Percentiles rank a stretch among this genome's conserved stretches.
Conservation (phyloP, 2,329 filamentous ascomycete genomes). For the Pseudonectria buxi region DNA sequence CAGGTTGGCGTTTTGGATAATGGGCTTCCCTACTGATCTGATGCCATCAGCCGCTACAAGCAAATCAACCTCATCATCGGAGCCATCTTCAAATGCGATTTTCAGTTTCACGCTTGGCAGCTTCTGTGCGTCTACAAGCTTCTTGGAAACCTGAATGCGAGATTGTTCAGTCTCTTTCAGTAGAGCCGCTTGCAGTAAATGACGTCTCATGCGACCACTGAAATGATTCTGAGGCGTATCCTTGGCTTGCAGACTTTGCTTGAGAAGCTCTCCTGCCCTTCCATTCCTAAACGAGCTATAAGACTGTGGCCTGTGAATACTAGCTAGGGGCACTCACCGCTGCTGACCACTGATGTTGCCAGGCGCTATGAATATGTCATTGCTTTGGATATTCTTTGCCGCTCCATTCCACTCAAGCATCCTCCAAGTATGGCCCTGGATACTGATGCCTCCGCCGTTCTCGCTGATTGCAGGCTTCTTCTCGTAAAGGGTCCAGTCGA, state of each 20-base stretch:
- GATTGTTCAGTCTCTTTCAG: constrained; percentile 37
- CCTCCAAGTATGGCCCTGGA: constrained; percentile 30
- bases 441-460: constrained; percentile 30
- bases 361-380: constrained; percentile 23
- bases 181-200: constrained; percentile 42
- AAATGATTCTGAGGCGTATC: constrained; percentile 19
- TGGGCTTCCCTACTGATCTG: constrained; percentile 31
- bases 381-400: constrained; percentile 23
- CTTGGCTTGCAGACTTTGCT: constrained; percentile 12
- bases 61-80: constrained; percentile 33
- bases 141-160: constrained; percentile 38
- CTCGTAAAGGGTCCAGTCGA: constrained; percentile 29
- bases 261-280: constrained; percentile 23
- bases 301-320: accelerated
- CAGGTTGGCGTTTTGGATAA: background rate
- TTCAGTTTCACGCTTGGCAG: constrained; percentile 28
- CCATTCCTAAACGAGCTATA: constrained; percentile 19
- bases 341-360: constrained; percentile 20
- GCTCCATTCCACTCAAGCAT: constrained; percentile 27
- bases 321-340: constrained; percentile 7
- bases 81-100: constrained; percentile 40
- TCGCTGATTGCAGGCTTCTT: constrained; percentile 31
- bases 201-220: constrained; percentile 25
- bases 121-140: constrained; percentile 33
- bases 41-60: constrained; percentile 48